These are phyloP conservation scores for Brassica balearica DNA, from an alignment of 441 rosid genomes.

Conservation along the genomic window DNA sequence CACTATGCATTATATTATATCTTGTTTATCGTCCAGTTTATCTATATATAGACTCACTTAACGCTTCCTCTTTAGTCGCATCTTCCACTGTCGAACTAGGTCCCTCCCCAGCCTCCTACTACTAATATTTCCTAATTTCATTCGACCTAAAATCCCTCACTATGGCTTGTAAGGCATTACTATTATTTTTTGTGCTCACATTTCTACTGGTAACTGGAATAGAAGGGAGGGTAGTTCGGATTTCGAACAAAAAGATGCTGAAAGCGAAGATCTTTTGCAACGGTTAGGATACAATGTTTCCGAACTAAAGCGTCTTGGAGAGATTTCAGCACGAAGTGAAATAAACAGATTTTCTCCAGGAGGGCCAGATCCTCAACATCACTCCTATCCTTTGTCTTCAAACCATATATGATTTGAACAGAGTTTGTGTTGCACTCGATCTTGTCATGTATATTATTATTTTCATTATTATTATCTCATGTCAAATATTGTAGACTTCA, in stretches of 20 bases:
- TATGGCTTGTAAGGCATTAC: constrained; percentile 37
- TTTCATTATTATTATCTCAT: not conserved
- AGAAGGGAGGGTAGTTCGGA: constrained; percentile 38
- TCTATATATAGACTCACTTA: constrained; percentile 35
- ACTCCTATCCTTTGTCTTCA: constrained; percentile 38
- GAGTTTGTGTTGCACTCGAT: constrained; percentile 27
- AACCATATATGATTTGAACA: constrained; percentile 36
- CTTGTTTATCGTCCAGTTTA: constrained; percentile 6
- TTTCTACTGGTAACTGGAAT: constrained; percentile 17
- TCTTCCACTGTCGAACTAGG: constrained; percentile 13
- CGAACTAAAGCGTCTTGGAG: constrained; percentile 35
- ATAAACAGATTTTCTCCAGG: constrained; percentile 45
- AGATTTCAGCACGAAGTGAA: constrained; percentile 16
- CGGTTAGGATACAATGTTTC: constrained; percentile 45
- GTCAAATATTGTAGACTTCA: not conserved
- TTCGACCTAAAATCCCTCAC: constrained; percentile 7
- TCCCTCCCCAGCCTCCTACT: constrained; percentile 5
- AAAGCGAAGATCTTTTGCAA: constrained; percentile 35
- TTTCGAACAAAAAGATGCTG: constrained; percentile 29
- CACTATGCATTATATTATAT: constrained; percentile 10
- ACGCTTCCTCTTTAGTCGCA: constrained; percentile 10
- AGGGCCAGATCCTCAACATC: constrained; percentile 50
- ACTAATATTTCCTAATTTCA: constrained; percentile 19
- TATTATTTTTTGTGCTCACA: constrained; percentile 21
- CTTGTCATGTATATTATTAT: constrained; percentile 10